Evolutionary conservation across 2,329 filamentous ascomycete species (phyloP), one percentile per base, ranked within the genome.

Genomic region (Apiospora malaysiana): DNA sequence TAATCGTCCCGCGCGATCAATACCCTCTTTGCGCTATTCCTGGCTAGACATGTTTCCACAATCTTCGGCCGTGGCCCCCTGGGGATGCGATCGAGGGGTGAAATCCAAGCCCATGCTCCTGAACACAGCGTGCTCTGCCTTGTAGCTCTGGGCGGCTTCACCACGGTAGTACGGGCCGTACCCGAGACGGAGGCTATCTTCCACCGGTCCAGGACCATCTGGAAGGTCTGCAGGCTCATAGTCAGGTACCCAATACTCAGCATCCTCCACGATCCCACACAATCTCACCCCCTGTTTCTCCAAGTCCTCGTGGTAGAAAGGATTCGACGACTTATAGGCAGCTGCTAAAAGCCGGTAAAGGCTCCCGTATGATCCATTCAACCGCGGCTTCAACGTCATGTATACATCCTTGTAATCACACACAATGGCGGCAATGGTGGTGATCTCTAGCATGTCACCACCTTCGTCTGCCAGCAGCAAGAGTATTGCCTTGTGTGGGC

Each of bases 61-160:
- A 45, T 56, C 14, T 14, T 56, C 25, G 25, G 14, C 14, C 23
- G 49, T 27, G 49, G 49, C 49, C 25, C 32, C 49, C 25, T 32
- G 25, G 25, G 25, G 25, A 32, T 56, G 4, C 49, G 49, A 32
- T 2, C 49, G 49, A 21, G 49, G 49, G 5, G 25, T 56, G 18
- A 56, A 56, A 9, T 56, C 49, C 25, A 56, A 9, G 1, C 49
- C 49, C 49, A 56, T 21, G 16, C 49, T 56, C 49, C 49, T 56
- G 49, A 56, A 56, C 25, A 56, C 49, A 32, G 49, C 49, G 49
- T 56, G 49, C 25, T 56, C 49, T 14, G 49, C 49, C 49, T 18
- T 18, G 14, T 56, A 32, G 25, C 25, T 56, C 12, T 56, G 49
- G 49, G 49, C 14, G 1, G 49, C 49, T 1, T 32, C 14, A 14